A percentile compares a stretch with the other conserved stretches of the same genome.
Conservation (phyloP, 305 asterid species). For the Solanum chacoense region DNA sequence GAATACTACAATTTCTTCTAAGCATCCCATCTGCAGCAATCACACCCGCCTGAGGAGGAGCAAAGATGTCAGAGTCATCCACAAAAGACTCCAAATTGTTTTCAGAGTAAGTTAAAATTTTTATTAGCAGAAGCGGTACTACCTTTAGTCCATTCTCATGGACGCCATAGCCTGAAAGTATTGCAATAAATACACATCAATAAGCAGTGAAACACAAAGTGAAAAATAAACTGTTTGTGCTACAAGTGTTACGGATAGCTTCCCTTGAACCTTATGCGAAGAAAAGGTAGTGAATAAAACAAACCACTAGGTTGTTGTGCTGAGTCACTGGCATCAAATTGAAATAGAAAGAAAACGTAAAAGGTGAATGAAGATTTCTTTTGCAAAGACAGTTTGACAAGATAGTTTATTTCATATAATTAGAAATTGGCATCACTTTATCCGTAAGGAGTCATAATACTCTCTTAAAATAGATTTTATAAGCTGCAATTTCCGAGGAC, state of each 20-base stretch:
- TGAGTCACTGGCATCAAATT: neutral
- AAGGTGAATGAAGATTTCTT: neutral
- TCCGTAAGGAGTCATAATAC: neutral
- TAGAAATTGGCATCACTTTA: neutral
- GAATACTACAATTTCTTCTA: neutral
- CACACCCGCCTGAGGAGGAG: neutral
- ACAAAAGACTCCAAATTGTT: neutral
- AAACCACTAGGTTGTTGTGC: neutral
- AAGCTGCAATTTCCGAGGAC: neutral
- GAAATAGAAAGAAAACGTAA: neutral
- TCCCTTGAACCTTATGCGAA: neutral
- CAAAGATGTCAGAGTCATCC: neutral
- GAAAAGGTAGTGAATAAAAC: neutral
- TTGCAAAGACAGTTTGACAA: neutral
- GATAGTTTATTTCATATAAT: neutral
- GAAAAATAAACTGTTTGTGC: neutral
- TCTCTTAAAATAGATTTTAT: neutral
- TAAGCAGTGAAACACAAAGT: neutral
- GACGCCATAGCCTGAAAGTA: neutral
- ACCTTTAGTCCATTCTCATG: neutral
- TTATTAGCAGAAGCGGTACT: neutral
- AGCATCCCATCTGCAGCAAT: neutral
- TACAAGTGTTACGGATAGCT: neutral
- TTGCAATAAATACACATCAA: neutral
- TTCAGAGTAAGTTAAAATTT: neutral